phyloP scores from a whole-genome alignment of 352 stramenopile genomes.

The Pythium vanterpoolii region DNA sequence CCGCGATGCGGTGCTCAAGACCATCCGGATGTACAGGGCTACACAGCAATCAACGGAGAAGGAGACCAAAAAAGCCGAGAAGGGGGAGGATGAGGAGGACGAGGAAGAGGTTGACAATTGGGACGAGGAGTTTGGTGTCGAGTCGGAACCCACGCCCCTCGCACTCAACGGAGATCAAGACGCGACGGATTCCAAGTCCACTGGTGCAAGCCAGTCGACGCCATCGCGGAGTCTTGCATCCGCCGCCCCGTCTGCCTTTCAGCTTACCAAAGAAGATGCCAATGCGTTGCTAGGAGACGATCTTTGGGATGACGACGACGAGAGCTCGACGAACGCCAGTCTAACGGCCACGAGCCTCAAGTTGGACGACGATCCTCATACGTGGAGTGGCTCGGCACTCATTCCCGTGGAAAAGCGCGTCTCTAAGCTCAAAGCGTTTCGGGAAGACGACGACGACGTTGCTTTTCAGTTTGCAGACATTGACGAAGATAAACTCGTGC shows the following conservation, averaged over 20 bases:
- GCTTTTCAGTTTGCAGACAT: constrained; percentile 62
- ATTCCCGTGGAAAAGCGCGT: constrained; percentile 61
- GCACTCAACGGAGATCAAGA: constrained; percentile 1
- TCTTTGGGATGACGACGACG: constrained; percentile 60
- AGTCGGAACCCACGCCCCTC: constrained; percentile 29
- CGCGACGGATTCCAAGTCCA: background rate
- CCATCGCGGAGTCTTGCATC: background rate
- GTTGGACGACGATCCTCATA: constrained; percentile 15
- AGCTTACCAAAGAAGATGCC: constrained; percentile 77
- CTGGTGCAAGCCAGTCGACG: background rate
- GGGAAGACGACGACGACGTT: constrained; percentile 62
- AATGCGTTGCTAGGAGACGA: constrained; percentile 65
- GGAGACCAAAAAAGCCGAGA: background rate
- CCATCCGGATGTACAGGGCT: constrained; percentile 78
- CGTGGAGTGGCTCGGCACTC: constrained; percentile 57
- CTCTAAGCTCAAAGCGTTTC: constrained; percentile 69
- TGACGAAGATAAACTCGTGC: constrained; percentile 59
- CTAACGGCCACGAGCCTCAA: background rate
- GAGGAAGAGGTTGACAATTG: constrained; percentile 67
- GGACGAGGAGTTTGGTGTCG: constrained; percentile 78
- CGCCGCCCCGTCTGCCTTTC: constrained; percentile 37
- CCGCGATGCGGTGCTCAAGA: constrained; percentile 79
- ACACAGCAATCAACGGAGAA: constrained; percentile 20
- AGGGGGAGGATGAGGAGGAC: constrained; percentile 15
- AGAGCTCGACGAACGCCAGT: constrained; percentile 10